Evolutionary conservation across 495 filamentous ascomycete genomes (phyloP).

Genomic region (Neurospora africana): DNA sequence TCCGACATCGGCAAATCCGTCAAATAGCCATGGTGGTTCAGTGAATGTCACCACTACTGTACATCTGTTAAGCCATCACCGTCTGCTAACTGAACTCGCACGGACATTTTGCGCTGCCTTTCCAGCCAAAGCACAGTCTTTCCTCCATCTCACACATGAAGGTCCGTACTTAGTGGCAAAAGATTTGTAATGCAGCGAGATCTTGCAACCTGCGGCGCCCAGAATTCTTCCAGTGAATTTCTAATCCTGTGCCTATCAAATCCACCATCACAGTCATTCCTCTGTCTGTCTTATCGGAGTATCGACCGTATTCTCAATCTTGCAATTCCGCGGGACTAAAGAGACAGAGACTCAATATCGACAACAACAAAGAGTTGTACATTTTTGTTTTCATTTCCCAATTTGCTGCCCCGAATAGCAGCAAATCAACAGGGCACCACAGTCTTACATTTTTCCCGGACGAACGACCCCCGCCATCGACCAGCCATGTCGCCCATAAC

Average conservation of each 20-base stretch:
- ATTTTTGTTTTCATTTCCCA: not conserved
- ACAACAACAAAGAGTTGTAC: not conserved
- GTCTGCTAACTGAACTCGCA: not conserved
- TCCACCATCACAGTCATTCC: slow-evolving; percentile 4
- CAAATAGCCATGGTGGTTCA: not conserved
- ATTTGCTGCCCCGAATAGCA: not conserved
- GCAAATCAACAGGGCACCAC: not conserved
- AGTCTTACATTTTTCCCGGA: not conserved
- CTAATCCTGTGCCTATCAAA: not conserved
- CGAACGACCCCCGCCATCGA: not conserved
- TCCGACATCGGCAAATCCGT: not conserved
- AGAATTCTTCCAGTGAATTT: not conserved
- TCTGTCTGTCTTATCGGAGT: not conserved
- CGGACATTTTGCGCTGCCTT: not conserved
- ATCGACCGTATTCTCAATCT: not conserved
- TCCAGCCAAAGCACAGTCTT: not conserved
- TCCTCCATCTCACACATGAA: not conserved
- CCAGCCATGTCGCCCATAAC: slow-evolving; percentile 15
- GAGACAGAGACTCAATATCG: not conserved
- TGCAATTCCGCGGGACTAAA: not conserved
- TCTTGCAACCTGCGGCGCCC: slow-evolving; percentile 2
- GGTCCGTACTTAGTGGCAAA: slow-evolving; percentile 6
- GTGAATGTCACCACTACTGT: not conserved
- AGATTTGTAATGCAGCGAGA: slow-evolving; percentile 15
- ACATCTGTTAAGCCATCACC: not conserved